Evolutionary conservation across 1,284 basidiomycete genomes (phyloP), one percentile per base, ranked within the genome.

Genomic region (Heliocybe sulcata): DNA sequence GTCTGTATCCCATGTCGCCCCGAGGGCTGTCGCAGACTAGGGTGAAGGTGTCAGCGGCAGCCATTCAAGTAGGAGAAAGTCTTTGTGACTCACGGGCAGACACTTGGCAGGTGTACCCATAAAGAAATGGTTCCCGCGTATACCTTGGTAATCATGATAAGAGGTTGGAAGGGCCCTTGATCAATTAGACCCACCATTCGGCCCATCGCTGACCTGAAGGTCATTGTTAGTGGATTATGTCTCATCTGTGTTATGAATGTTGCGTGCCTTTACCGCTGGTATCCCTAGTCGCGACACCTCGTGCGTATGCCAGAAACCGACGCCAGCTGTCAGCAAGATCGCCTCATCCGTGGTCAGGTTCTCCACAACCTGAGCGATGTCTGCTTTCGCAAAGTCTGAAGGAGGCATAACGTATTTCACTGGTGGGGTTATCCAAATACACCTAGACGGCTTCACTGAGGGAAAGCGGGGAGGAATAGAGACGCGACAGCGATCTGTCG

Each of bases 301-400:
- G 55, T 82, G 79, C 0, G 88, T 90, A 64, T 87, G 81, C 89
- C 88, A 90, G 64, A 85, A 83, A 22, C 87, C 87, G 26, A 84
- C 83, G 33, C 87, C 88, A 2, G 83, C 83, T 12, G 81, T 83
- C 25, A 91, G 73, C 20, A 74, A 69, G 60, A 90, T 88, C 2
- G 87, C 81, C 62, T 89, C 87, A 42, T 87, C 84, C 0, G 78
- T 83, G 1, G 85, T 86, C 57, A 89, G 70, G 56, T 80, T 71
- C n/a, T 81, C 77, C 53, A 89, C 72, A 54, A 87, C 69, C 51
- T 80, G 74, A 57, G 80, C 72, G 53, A 89, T 72, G 63, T 83
- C 68, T 3, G 79, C 85, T 0, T 79, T 79, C 14, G 81, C 80
- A 62, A 89, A 86, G 63, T 85, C 82, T 22, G 86, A 87, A 12